phyloP scores from a whole-genome alignment of 2,329 filamentous ascomycete genomes.

The Colletotrichum sp. region DNA sequence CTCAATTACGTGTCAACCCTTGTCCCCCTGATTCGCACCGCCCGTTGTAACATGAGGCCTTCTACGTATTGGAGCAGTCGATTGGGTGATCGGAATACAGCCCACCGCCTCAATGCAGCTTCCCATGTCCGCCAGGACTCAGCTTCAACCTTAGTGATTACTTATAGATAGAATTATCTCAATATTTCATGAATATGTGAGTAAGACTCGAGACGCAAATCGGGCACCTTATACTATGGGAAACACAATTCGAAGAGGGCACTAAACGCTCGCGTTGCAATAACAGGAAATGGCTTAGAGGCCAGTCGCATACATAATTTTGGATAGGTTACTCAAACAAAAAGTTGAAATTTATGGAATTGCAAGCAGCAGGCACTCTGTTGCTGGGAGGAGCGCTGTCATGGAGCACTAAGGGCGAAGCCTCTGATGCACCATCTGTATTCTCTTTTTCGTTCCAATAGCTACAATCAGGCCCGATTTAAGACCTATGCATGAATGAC shows the following conservation, averaged over 20 bases:
- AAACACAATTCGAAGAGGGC: neutral
- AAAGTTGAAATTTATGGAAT: neutral
- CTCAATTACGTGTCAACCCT: neutral
- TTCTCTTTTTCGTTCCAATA: neutral
- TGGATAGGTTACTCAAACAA: neutral
- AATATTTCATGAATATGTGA: neutral
- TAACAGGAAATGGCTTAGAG: neutral
- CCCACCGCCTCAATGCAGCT: neutral
- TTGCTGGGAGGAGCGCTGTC: neutral
- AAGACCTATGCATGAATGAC: neutral
- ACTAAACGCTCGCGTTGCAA: neutral
- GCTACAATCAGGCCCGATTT: neutral
- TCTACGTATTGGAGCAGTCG: neutral
- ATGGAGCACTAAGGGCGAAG: neutral
- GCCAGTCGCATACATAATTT: neutral
- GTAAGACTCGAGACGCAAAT: neutral
- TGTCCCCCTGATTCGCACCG: neutral
- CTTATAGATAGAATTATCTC: neutral
- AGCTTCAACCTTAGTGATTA: neutral
- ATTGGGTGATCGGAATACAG: neutral
- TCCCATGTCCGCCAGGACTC: neutral
- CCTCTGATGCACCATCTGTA: neutral
- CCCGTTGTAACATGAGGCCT: neutral
- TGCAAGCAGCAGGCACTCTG: neutral
- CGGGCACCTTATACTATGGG: neutral